Base-by-base conservation (phyloP, 2,329 filamentous ascomycete species). In the Alternaria arbusti region DNA sequence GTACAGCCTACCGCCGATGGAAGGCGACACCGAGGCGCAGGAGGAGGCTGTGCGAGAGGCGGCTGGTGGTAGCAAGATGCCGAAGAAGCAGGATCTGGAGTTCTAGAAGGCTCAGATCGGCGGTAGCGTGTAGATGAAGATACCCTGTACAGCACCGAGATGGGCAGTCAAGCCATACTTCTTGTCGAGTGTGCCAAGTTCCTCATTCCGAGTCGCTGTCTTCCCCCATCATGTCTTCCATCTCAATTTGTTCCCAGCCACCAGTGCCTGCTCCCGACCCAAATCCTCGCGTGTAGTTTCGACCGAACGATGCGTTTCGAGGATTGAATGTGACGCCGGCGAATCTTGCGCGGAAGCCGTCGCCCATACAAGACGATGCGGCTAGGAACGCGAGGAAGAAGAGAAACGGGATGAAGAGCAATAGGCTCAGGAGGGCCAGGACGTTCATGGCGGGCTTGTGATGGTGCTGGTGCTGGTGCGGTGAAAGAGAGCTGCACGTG, bases 1-100 rank as follows among this genome's bases (percentile, higher is more conserved):
- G 0, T 97, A 94, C 80, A 96, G 91, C 77, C 84, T 99, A 46
- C 96, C 96, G 25, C 96, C 96, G 0, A 84, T 95, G 44, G 92
- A 94, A 58, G 93, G 91, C 2, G 93, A 94, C 68, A 86, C 82
- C 46, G 87, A 88, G 71, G 88, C 85, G 13, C 87, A 89, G 74
- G 84, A 85, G 62, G 83, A 81, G 12, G 72, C 72, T 44, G 73
- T 73, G 13, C 68, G 74, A 51, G 80, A 61, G 79, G 73, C 45
- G 65, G 73, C 75, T 32, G 65, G 75, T 75, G 54, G 80, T 79
- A 65, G 86, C 3, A 86, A 85, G 55, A 93, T 92, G 60, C 78
- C 78, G 50, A 76, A 70, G 54, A 80, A 80, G 66, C 69, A 74
- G 43, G 89, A 91, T 68, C 86, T 96, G 54, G 92, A 96, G 55